Evolutionary conservation across 2,329 filamentous ascomycete genomes (phyloP).

Genomic region (Lecanoromycetidae sp.): DNA sequence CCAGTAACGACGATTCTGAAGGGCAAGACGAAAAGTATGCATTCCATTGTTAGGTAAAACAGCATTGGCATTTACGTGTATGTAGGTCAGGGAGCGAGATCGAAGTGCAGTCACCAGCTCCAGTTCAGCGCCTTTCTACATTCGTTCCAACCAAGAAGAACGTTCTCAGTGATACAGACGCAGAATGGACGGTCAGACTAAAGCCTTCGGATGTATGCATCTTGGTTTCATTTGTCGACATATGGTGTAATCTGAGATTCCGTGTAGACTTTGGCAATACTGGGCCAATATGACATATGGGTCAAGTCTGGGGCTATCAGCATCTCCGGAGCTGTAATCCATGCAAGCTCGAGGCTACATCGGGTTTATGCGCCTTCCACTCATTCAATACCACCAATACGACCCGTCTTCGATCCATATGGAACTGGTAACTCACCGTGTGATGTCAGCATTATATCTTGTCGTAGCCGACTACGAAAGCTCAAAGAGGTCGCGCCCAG

Average conservation of each 20-base stretch:
- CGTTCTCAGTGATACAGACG: slow-evolving; percentile 7
- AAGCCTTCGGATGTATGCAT: slow-evolving; percentile 10
- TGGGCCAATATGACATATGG: slow-evolving; percentile 47
- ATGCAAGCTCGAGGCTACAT: slow-evolving; percentile 32
- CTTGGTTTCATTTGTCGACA: background rate
- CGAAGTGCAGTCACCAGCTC: background rate
- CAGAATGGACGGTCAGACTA: slow-evolving; percentile 12
- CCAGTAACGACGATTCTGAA: background rate
- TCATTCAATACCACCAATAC: slow-evolving; percentile 44
- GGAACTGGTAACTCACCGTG: slow-evolving; percentile 30
- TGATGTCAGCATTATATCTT: slow-evolving; percentile 39
- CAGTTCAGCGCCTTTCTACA: slow-evolving; percentile 9
- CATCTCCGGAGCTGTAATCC: slow-evolving; percentile 47
- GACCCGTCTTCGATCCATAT: slow-evolving; percentile 26
- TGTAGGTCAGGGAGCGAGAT: background rate
- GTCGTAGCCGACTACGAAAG: slow-evolving; percentile 31
- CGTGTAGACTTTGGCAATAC: slow-evolving; percentile 28
- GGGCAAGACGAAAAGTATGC: background rate
- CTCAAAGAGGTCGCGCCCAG: slow-evolving; percentile 39
- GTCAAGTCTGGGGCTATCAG: slow-evolving; percentile 44
- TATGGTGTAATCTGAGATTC: slow-evolving; percentile 4
- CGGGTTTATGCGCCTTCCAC: slow-evolving; percentile 45
- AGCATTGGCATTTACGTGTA: too few species aligned
- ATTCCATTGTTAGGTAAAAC: too few species aligned
- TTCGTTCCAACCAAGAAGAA: slow-evolving; percentile 7